Percentiles rank a stretch among this genome's conserved stretches.
Conservation (phyloP, 306 rosid species). For the Casuarina cunninghamiana region DNA sequence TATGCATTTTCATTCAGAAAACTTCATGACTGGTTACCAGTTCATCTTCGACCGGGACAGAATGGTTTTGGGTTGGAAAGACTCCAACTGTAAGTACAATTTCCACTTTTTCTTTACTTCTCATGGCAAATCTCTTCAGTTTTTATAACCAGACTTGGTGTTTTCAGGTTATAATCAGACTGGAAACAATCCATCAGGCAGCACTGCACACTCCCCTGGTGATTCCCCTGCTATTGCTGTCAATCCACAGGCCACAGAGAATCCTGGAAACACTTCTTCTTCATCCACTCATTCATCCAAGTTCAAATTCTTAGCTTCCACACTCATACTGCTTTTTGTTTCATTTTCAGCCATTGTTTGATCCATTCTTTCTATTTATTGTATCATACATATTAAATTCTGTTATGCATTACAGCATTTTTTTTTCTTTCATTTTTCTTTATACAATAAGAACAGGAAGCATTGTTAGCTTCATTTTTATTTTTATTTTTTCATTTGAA, state of each 20-base stretch:
- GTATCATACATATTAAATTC: too few relatives aligned
- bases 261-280: conserved; percentile 5
- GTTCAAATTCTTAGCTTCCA: conserved; percentile 34
- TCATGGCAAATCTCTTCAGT: conserved; percentile 3
- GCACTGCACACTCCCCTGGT: conserved; percentile 37
- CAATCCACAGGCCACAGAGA: conserved; percentile 48
- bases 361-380: too few relatives aligned
- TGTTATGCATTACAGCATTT: too few relatives aligned
- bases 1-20: conserved; percentile 56
- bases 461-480: too few relatives aligned
- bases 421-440: too few relatives aligned
- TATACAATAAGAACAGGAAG: too few relatives aligned
- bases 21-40: conserved; percentile 93
- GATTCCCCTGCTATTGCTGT: conserved; percentile 42
- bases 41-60: conserved; percentile 75
- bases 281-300: conserved; percentile 37
- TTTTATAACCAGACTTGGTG: conserved; percentile 16
- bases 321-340: conserved; percentile 28
- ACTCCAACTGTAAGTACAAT: conserved; percentile 63
- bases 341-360: too few relatives aligned
- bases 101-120: not conserved
- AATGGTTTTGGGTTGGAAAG: conserved; percentile 73
- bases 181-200: conserved; percentile 36
- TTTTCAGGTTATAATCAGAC: conserved; percentile 51
- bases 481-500: too few relatives aligned